Conservation (phyloP, 805 yeast genomes). For the Diddensiella santjacobensis region DNA sequence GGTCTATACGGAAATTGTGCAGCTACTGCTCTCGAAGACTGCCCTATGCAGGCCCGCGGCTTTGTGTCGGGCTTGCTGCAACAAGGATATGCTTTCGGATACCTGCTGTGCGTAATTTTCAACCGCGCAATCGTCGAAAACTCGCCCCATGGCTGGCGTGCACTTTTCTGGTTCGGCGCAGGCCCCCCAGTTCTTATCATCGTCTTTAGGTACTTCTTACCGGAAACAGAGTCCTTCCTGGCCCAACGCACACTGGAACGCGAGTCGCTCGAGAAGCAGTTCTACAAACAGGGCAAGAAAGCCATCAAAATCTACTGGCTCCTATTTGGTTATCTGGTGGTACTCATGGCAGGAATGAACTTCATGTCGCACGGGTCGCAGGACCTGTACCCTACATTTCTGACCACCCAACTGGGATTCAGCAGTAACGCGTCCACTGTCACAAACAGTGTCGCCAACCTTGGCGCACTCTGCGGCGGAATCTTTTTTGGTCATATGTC, state of each 20-base stretch:
- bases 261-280: conserved; percentile 22
- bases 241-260: conserved; percentile 29
- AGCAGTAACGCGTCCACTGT: conserved; percentile 50
- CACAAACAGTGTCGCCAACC: conserved; percentile 57
- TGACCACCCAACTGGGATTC: conserved; percentile 49
- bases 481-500: conserved; percentile 53
- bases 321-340: conserved; percentile 50
- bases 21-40: conserved; percentile 64
- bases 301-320: conserved; percentile 56
- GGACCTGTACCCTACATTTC: conserved; percentile 65
- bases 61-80: conserved; percentile 67
- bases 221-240: conserved; percentile 56
- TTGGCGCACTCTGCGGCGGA: conserved; percentile 70
- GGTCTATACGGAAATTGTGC: conserved; percentile 65
- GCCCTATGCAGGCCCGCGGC: conserved; percentile 57
- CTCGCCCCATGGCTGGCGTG: conserved; percentile 58
- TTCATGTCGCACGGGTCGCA: conserved; percentile 74
- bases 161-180: conserved; percentile 72
- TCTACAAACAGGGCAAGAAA: conserved; percentile 32
- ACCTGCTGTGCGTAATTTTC: conserved; percentile 61
- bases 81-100: conserved; percentile 76
- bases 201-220: conserved; percentile 52
- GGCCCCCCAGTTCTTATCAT: conserved; percentile 59
- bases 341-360: conserved; percentile 66
- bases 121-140: conserved; percentile 53